Percentiles rank a stretch among this genome's conserved stretches.
Conservation (phyloP, 2,329 filamentous ascomycete genomes). For the Pestalotiopsis sp. region DNA sequence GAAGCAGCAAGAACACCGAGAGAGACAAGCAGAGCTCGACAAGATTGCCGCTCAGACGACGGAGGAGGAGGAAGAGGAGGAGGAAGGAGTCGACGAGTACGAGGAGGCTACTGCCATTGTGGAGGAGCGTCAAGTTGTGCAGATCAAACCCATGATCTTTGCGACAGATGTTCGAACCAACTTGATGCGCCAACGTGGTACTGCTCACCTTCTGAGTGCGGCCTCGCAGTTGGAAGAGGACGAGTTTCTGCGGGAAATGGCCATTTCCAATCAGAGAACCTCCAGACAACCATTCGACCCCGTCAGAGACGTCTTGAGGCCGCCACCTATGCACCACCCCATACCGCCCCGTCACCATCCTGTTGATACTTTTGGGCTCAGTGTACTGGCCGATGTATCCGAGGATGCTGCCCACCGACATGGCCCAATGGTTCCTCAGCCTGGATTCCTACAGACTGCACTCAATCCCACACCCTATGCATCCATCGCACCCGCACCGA, state of each 20-base stretch:
- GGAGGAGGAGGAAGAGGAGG: constrained; percentile 7
- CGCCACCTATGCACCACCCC: constrained; percentile 26
- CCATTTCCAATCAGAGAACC: constrained; percentile 19
- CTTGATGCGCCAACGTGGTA: constrained; percentile 4
- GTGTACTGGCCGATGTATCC: constrained; percentile 32
- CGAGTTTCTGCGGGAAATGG: constrained; percentile 9
- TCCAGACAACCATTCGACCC: constrained; percentile 43
- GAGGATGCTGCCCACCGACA: constrained; percentile 29
- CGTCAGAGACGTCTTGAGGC: constrained; percentile 42
- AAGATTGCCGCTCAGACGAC: constrained; percentile 13
- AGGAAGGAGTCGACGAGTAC: constrained; percentile 13
- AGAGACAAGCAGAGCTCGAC: constrained; percentile 16
- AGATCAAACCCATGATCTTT: neutral
- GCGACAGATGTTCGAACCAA: neutral
- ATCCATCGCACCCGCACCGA: constrained; percentile 29
- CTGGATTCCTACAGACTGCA: constrained; percentile 37
- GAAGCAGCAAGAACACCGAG: constrained; percentile 22
- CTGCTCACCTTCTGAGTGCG: constrained; percentile 22
- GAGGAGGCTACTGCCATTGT: constrained; percentile 12
- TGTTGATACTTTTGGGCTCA: constrained; percentile 27
- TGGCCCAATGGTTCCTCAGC: constrained; percentile 19
- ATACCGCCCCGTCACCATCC: constrained; percentile 16
- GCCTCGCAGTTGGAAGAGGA: constrained; percentile 17
- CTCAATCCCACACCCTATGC: constrained; percentile 32
- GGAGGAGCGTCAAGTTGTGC: neutral